These are phyloP conservation scores for Mimosa bimucronata DNA, from an alignment of 306 rosid species.

Conservation along the genomic window DNA sequence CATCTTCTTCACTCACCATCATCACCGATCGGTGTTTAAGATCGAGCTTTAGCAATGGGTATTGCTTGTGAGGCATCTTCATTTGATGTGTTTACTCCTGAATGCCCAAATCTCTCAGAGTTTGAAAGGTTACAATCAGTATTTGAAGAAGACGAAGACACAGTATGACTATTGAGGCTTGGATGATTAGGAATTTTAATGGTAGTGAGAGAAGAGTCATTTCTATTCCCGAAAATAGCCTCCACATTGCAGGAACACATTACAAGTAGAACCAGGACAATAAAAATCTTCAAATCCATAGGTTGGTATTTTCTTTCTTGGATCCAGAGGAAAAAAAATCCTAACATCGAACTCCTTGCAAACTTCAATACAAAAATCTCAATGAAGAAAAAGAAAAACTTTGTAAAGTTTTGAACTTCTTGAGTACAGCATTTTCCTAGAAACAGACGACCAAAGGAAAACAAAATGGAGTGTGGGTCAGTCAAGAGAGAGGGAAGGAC, in stretches of 20 bases:
- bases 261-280: slow-evolving; percentile 44
- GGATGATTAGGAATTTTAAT: slow-evolving; percentile 70
- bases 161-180: slow-evolving; percentile 62
- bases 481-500: no score
- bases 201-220: slow-evolving; percentile 69
- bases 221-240: slow-evolving; percentile 46
- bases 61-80: slow-evolving; percentile 41
- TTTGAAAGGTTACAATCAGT: slow-evolving; percentile 57
- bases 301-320: slow-evolving; percentile 41
- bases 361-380: slow-evolving; percentile 13
- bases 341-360: slow-evolving; percentile 40
- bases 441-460: neutral
- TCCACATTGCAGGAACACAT: no score
- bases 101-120: slow-evolving; percentile 35
- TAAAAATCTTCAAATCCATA: slow-evolving; percentile 48
- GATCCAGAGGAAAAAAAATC: slow-evolving; percentile 48
- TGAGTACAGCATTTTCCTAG: neutral
- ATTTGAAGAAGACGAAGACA: slow-evolving; percentile 57
- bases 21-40: slow-evolving; percentile 52
- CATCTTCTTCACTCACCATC: slow-evolving; percentile 33
- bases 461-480: no score
- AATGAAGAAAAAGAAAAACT: neutral
- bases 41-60: slow-evolving; percentile 75
- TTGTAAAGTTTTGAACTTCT: slow-evolving; percentile 22
- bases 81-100: slow-evolving; percentile 36